phyloP scores from a whole-genome alignment of 2,329 filamentous ascomycete species.

The Phaeosphaeria sp. region DNA sequence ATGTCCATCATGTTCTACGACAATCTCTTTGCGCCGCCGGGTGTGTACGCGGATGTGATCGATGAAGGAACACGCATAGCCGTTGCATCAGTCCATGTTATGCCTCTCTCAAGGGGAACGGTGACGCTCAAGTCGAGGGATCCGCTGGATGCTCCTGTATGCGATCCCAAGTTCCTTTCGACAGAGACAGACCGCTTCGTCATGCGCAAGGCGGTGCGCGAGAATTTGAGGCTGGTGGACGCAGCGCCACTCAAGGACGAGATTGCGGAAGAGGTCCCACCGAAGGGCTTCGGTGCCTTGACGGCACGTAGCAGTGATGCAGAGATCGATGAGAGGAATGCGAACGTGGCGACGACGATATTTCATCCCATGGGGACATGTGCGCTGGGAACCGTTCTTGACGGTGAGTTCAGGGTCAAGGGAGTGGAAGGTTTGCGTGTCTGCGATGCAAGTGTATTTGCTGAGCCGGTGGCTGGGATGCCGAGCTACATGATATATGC shows the following conservation, averaged over 20 bases:
- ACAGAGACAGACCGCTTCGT: slow-evolving; percentile 31
- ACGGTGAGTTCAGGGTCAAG: slow-evolving; percentile 22
- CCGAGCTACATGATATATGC: slow-evolving; percentile 28
- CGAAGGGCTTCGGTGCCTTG: slow-evolving; percentile 15
- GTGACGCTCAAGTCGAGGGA: slow-evolving; percentile 24
- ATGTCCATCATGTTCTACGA: slow-evolving; percentile 20
- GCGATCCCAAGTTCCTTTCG: slow-evolving; percentile 29
- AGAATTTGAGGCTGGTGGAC: slow-evolving; percentile 9
- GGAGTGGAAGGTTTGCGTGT: slow-evolving; percentile 14
- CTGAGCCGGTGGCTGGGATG: slow-evolving; percentile 29
- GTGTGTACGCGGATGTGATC: slow-evolving; percentile 10
- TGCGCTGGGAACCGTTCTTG: slow-evolving; percentile 26
- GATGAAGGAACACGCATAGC: slow-evolving; percentile 19
- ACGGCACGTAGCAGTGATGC: slow-evolving; percentile 24
- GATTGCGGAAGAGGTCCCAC: slow-evolving; percentile 21
- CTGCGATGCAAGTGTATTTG: slow-evolving; percentile 26
- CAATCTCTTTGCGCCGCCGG: slow-evolving; percentile 10
- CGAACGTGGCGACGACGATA: slow-evolving; percentile 9
- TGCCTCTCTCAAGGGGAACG: slow-evolving; percentile 31
- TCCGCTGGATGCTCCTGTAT: slow-evolving; percentile 20
- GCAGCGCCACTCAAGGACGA: slow-evolving; percentile 16
- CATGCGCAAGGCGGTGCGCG: slow-evolving; percentile 21
- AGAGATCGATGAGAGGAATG: slow-evolving; percentile 32
- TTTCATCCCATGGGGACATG: slow-evolving; percentile 24
- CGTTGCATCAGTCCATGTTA: slow-evolving; percentile 16